Evolutionary conservation across 768 basidiomycete genomes (phyloP).

Genomic region (Leccinum disarticulatum): DNA sequence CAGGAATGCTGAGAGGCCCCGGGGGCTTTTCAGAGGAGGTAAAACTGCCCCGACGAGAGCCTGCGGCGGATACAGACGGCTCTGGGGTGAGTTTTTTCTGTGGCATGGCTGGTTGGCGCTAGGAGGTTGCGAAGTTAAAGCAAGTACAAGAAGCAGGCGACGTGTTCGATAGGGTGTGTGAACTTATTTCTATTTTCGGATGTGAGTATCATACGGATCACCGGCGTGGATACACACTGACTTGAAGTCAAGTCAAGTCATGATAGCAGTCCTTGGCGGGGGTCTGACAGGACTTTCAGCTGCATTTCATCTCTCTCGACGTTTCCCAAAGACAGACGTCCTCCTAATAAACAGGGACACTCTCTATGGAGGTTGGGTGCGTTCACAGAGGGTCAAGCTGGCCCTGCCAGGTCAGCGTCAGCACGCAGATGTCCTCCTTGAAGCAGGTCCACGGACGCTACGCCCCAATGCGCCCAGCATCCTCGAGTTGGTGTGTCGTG

Average conservation of each 20-base stretch:
- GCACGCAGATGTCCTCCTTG: conserved; percentile 57
- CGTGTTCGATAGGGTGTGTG: conserved; percentile 27
- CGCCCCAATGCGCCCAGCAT: conserved; percentile 72
- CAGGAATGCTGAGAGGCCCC: conserved; percentile 52
- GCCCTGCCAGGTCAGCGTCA: conserved; percentile 21
- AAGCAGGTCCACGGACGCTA: conserved; percentile 86
- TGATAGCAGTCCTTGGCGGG: conserved; percentile 70
- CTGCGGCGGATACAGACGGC: conserved; percentile 9
- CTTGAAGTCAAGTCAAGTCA: not conserved
- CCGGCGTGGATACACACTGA: too few species aligned
- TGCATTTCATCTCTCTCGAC: conserved; percentile 72
- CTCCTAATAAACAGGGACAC: conserved; percentile 66
- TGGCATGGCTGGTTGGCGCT: conserved; percentile 15
- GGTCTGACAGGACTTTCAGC: conserved; percentile 81
- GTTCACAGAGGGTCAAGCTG: conserved; percentile 53
- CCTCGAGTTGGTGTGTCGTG: conserved; percentile 66
- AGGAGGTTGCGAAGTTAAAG: not conserved
- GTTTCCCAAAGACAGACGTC: conserved; percentile 58
- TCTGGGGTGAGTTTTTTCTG: conserved; percentile 16
- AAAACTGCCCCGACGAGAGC: conserved; percentile 29
- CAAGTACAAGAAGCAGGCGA: conserved; percentile 10
- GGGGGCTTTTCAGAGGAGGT: conserved; percentile 41
- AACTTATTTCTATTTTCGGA: conserved; percentile 10
- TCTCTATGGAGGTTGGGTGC: conserved; percentile 86
- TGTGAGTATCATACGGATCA: not conserved